Percentiles rank a stretch among this genome's conserved stretches.
These are phyloP conservation scores for Phymatotrichopsis omnivora DNA, from an alignment of 2,329 filamentous ascomycete genomes.

Conservation along the genomic window DNA sequence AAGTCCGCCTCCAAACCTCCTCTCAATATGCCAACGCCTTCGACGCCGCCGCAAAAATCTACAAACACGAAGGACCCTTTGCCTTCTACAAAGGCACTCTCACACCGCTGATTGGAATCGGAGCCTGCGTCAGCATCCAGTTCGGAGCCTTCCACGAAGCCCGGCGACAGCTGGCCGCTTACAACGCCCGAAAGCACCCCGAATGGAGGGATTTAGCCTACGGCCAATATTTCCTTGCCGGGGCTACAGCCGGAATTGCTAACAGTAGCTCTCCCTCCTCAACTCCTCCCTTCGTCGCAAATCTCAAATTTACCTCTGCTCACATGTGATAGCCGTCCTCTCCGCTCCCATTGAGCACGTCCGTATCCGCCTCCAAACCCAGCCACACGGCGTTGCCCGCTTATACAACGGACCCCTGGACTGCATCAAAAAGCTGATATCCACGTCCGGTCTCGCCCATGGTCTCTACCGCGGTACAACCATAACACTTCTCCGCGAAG, in stretches of 20 bases:
- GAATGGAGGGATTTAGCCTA: constrained; percentile 53
- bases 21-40: constrained; percentile 70
- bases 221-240: constrained; percentile 76
- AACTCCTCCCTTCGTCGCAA: neutral
- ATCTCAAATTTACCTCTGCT: neutral
- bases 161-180: constrained; percentile 70
- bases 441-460: constrained; percentile 54
- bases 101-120: constrained; percentile 88
- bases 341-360: constrained; percentile 94
- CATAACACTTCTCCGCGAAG: constrained; percentile 80
- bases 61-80: constrained; percentile 71
- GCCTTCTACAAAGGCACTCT: constrained; percentile 98
- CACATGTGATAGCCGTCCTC: constrained; percentile 53
- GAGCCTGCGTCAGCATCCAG: constrained; percentile 95
- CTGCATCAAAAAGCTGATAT: constrained; percentile 74
- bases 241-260: constrained; percentile 83
- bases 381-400: constrained; percentile 71
- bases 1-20: constrained; percentile 89
- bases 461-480: constrained; percentile 80
- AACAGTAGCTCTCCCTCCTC: constrained; percentile 47
- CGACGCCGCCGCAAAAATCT: constrained; percentile 72
- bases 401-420: constrained; percentile 80
- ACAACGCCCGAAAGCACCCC: constrained; percentile 47
- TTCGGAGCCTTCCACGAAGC: constrained; percentile 95
- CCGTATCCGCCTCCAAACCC: constrained; percentile 88